Evolutionary conservation across 257 asterid genomes (phyloP).

Genomic region (Orobanche coerulescens): DNA sequence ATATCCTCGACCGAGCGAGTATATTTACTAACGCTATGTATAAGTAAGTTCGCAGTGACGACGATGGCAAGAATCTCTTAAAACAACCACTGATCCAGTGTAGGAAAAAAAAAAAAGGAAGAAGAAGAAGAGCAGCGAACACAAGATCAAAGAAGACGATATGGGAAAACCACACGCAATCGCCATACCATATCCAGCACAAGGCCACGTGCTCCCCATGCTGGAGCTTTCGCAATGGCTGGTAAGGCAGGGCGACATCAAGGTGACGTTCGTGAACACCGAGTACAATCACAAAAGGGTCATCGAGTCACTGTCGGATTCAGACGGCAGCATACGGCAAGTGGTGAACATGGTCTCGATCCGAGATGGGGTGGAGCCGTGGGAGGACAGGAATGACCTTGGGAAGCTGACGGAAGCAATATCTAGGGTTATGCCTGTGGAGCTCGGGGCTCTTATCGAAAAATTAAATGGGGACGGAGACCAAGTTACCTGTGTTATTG

Average conservation of each 20-base stretch:
- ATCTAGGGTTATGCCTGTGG: slow-evolving; percentile 34
- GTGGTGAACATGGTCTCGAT: slow-evolving; percentile 34
- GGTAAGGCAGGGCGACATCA: slow-evolving; percentile 36
- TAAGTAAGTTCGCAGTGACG: no score
- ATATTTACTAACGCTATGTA: no score
- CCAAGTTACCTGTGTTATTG: slow-evolving; percentile 33
- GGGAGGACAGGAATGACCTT: slow-evolving; percentile 49
- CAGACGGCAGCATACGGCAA: slow-evolving; percentile 14
- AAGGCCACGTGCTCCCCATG: slow-evolving; percentile 67
- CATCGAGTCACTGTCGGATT: slow-evolving; percentile 24
- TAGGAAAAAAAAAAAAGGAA: no score
- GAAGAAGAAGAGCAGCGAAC: no score
- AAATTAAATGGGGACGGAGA: slow-evolving; percentile 26
- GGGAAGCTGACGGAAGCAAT: slow-evolving; percentile 27
- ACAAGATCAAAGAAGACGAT: not conserved
- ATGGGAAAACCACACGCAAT: slow-evolving; percentile 52
- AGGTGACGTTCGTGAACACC: slow-evolving; percentile 43
- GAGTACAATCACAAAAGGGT: slow-evolving; percentile 42
- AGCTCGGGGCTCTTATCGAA: slow-evolving; percentile 35
- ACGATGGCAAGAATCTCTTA: no score
- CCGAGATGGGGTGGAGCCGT: slow-evolving; percentile 55
- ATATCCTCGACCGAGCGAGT: no score
- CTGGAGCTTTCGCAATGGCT: slow-evolving; percentile 47
- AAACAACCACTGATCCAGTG: no score
- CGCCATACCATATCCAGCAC: slow-evolving; percentile 64